These are phyloP conservation scores for Cutaneotrichosporon sp. DNA, from an alignment of 1,284 basidiomycete genomes.

Conservation along the genomic window DNA sequence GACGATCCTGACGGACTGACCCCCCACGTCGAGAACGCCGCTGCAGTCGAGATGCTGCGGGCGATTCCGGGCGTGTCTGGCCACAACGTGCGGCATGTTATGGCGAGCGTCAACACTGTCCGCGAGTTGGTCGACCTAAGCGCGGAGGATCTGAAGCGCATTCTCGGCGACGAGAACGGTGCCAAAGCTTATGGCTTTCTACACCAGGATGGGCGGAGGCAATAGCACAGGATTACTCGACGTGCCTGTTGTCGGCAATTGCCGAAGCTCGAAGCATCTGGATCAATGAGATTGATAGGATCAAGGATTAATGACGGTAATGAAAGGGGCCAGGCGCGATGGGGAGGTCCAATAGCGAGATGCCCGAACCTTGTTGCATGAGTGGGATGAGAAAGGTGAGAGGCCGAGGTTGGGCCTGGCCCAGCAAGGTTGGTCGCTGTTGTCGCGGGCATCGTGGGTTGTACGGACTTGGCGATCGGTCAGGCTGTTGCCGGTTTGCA, in stretches of 20 bases:
- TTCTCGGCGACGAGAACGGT: conserved; percentile 80
- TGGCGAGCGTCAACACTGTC: conserved; percentile 73
- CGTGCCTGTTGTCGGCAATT: neutral
- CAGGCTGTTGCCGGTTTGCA: too few relatives aligned
- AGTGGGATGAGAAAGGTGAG: neutral
- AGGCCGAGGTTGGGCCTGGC: neutral
- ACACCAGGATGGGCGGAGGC: conserved; percentile 60
- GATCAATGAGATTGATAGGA: too few relatives aligned
- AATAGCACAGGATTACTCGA: too few relatives aligned
- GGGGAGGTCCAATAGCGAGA: neutral
- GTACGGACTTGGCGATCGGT: too few relatives aligned
- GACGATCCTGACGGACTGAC: conserved; percentile 28
- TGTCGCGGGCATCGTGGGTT: too few relatives aligned
- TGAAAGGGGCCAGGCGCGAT: neutral
- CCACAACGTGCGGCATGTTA: conserved; percentile 83
- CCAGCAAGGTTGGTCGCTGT: neutral
- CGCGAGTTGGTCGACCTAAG: conserved; percentile 71
- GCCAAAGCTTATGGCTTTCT: conserved; percentile 76
- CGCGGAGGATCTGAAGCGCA: conserved; percentile 64
- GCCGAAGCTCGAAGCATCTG: neutral
- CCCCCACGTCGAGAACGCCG: conserved; percentile 43
- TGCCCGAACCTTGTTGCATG: conserved; percentile 1
- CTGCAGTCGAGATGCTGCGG: conserved; percentile 53
- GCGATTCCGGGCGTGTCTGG: conserved; percentile 66
- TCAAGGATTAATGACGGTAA: too few relatives aligned